phyloP scores from a whole-genome alignment of 306 rosid genomes.

The Quercus alba region DNA sequence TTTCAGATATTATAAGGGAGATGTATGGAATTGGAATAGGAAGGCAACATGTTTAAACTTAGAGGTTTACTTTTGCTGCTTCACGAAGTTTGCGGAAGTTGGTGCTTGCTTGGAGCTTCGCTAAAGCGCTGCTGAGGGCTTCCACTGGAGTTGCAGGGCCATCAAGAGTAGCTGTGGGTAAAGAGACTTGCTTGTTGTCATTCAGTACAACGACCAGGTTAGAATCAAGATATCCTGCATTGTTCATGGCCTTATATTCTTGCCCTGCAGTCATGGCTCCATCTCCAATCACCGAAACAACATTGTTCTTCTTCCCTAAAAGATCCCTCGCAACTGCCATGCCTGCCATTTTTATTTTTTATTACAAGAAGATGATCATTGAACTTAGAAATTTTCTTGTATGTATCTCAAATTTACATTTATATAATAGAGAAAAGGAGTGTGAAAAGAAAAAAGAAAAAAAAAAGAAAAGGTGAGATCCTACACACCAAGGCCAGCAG shows the following conservation, averaged over 20 bases:
- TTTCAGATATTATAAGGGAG: conserved; percentile 1
- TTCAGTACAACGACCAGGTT: conserved; percentile 85
- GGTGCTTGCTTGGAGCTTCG: conserved; percentile 84
- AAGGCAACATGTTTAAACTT: background rate
- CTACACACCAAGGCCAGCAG: conserved; percentile 86
- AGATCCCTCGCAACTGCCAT: conserved; percentile 97
- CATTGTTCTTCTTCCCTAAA: conserved; percentile 63
- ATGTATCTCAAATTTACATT: background rate
- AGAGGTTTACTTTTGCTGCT: conserved; percentile 71
- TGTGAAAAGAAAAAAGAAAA: background rate
- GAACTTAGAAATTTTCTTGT: conserved; percentile 12
- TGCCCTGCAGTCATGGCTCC: conserved; percentile 98
- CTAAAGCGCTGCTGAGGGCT: conserved; percentile 70
- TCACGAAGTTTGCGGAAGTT: conserved; percentile 73
- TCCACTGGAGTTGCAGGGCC: conserved; percentile 96
- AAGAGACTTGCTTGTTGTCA: conserved; percentile 94
- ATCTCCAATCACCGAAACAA: conserved; percentile 91
- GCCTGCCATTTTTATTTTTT: conserved; percentile 40
- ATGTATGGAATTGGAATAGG: background rate
- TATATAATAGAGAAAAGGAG: background rate
- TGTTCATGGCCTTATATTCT: conserved; percentile 96
- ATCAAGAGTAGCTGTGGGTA: conserved; percentile 92
- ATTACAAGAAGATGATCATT: background rate
- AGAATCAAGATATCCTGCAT: conserved; percentile 80
- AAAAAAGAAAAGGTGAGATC: background rate